Conservation (phyloP, 1,139 yeast genomes). For the Saccharomyces hybrid region DNA sequence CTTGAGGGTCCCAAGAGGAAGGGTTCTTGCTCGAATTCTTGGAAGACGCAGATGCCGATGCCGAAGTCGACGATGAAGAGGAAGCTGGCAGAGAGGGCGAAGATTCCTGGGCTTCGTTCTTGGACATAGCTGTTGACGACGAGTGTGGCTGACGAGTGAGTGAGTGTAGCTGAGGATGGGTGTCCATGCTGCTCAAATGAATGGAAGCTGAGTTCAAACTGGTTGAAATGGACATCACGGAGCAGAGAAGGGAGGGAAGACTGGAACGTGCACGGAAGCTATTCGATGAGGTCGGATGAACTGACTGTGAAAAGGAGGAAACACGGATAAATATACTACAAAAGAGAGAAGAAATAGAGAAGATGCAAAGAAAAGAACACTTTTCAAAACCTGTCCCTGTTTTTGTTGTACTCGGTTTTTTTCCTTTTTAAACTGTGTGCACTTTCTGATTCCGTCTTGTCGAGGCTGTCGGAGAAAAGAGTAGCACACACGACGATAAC, state of each 20-base stretch:
- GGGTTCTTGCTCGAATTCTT: constrained; percentile 38
- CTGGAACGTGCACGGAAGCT: constrained; percentile 1
- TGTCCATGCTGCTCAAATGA: constrained; percentile 9
- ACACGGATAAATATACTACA: background rate
- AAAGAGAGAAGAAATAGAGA: background rate
- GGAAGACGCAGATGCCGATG: constrained; percentile 4
- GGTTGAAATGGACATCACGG: constrained; percentile 12
- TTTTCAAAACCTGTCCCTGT: background rate
- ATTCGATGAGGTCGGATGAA: background rate
- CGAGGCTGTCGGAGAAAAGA: background rate
- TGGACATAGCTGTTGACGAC: background rate
- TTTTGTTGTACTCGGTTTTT: background rate
- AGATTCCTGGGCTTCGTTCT: background rate
- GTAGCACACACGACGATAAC: background rate
- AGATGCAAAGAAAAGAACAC: background rate
- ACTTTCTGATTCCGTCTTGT: background rate
- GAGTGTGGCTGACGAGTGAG: constrained; percentile 9
- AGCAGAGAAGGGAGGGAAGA: background rate
- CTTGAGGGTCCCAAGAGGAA: constrained; percentile 71
- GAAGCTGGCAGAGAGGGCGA: constrained; percentile 1
- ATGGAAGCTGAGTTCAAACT: constrained; percentile 9
- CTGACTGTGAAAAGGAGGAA: background rate
- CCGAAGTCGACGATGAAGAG: background rate
- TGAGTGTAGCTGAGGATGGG: constrained; percentile 13
- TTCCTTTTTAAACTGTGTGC: background rate